Percentiles rank a stretch among this genome's conserved stretches.
Evolutionary conservation across 345 rosid genomes (phyloP).

Genomic region (Eucalyptus guilfoylei): DNA sequence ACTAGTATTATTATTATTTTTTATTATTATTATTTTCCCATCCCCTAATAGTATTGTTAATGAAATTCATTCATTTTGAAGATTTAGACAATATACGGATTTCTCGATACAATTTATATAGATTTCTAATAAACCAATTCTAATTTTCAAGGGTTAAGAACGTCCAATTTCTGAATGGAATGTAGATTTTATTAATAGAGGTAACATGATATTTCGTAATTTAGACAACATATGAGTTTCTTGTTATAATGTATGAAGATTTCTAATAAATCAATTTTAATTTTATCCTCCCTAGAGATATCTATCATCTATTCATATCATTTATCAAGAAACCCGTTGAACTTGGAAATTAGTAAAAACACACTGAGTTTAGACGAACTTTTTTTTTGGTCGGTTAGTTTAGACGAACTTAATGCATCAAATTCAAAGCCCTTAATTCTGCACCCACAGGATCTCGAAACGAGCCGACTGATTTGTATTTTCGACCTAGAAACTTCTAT

Average conservation of each 20-base stretch:
- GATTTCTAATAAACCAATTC: neutral
- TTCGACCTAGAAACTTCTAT: neutral
- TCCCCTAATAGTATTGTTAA: neutral
- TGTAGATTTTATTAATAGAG: neutral
- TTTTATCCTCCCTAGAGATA: accelerated
- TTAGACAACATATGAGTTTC: neutral
- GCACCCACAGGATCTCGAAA: neutral
- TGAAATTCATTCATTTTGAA: neutral
- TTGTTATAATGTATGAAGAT: neutral
- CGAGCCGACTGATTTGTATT: neutral
- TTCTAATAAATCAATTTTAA: neutral
- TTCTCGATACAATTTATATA: neutral
- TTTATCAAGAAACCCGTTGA: neutral
- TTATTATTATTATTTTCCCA: neutral
- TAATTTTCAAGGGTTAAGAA: neutral
- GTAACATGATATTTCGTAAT: neutral
- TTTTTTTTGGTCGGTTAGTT: too few relatives aligned
- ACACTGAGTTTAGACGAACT: neutral
- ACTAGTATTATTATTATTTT: too few relatives aligned
- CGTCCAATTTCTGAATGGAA: neutral
- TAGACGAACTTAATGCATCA: neutral
- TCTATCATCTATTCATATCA: neutral
- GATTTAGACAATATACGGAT: neutral
- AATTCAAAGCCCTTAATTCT: neutral
- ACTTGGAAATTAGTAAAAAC: neutral